Conservation (phyloP, 1,284 basidiomycete species). For the Pterula multifida region DNA sequence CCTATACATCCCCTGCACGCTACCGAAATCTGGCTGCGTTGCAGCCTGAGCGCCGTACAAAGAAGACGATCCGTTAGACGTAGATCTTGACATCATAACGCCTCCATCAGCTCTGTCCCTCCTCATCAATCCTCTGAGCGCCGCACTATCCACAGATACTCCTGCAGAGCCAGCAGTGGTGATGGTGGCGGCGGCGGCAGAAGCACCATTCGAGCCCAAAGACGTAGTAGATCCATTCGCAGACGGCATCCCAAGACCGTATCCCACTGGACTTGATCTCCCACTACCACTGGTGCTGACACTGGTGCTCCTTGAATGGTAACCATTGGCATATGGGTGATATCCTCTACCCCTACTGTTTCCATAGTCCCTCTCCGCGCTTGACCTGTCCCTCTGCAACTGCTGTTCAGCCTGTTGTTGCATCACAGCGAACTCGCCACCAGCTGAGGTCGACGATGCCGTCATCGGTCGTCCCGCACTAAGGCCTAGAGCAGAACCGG, state of each 20-base stretch:
- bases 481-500: not conserved
- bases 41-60: not conserved
- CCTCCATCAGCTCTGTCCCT: not conserved
- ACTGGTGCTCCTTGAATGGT: not conserved
- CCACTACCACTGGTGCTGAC: not conserved
- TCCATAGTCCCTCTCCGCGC: not conserved
- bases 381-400: not conserved
- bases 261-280: not conserved
- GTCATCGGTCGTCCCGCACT: not conserved
- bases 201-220: not conserved
- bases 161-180: not conserved
- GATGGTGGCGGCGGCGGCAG: not conserved
- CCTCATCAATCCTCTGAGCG: not conserved
- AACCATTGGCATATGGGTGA: not conserved
- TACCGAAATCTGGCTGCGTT: not conserved
- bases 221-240: not conserved
- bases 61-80: not conserved
- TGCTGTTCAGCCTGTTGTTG: not conserved
- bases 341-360: not conserved
- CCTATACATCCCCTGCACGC: slow-evolving; percentile 1
- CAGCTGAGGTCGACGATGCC: not conserved
- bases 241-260: not conserved
- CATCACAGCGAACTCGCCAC: not conserved
- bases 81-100: not conserved
- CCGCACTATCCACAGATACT: not conserved